Percentiles rank a stretch among this genome's conserved stretches.
Evolutionary conservation across 2,329 filamentous ascomycete genomes (phyloP).

Genomic region (Zasmidium citrigriseum): DNA sequence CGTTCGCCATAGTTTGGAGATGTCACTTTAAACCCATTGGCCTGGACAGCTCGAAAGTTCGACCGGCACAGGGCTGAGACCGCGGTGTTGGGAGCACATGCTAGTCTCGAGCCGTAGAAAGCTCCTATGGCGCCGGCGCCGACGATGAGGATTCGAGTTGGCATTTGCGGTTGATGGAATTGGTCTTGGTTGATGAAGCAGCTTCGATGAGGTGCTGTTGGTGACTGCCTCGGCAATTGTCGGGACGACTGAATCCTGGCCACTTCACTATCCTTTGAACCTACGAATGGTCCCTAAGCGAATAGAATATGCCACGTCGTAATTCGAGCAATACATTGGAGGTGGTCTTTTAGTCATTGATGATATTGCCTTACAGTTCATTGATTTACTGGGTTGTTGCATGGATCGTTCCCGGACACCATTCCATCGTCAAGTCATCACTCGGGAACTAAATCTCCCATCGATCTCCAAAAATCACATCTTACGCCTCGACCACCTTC

Average conservation of each 20-base stretch:
- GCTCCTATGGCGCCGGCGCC: slow-evolving; percentile 72
- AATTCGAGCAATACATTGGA: no score
- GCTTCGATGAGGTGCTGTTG: background rate
- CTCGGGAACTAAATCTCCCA: slow-evolving; percentile 31
- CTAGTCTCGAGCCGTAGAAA: slow-evolving; percentile 70
- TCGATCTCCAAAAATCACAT: slow-evolving; percentile 49
- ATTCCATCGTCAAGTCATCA: slow-evolving; percentile 2
- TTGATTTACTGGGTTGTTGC: no score
- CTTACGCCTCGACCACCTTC: slow-evolving; percentile 50
- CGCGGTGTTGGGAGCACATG: slow-evolving; percentile 52
- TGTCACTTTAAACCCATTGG: slow-evolving; percentile 62
- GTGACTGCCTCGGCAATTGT: background rate
- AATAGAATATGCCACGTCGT: no score
- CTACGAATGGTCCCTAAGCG: no score
- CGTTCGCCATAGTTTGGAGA: slow-evolving; percentile 70
- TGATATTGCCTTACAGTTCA: no score
- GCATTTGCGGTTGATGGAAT: slow-evolving; percentile 31
- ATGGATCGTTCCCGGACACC: no score
- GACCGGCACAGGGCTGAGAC: slow-evolving; percentile 73
- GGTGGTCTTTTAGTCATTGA: no score
- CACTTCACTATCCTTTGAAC: no score
- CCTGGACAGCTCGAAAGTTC: slow-evolving; percentile 66
- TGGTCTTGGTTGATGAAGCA: background rate
- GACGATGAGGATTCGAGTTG: slow-evolving; percentile 65
- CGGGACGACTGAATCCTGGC: background rate